These are phyloP conservation scores for Oehlia diaphana DNA, from an alignment of 192 early-diverging fungal genomes.

Conservation along the genomic window DNA sequence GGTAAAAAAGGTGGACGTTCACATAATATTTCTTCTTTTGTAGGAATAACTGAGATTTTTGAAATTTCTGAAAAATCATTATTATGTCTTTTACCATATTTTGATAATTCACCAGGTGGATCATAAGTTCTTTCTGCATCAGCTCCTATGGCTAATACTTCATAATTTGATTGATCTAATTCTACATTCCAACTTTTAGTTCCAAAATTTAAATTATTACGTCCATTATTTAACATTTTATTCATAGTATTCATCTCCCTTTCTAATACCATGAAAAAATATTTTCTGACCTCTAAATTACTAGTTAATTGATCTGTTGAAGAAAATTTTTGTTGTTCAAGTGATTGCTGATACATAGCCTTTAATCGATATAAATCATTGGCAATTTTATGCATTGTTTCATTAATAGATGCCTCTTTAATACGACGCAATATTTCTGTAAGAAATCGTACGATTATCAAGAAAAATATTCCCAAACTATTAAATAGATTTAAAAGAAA, in stretches of 20 bases:
- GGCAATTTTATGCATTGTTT: background rate
- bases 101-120: constrained; percentile 35
- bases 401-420: constrained; percentile 32
- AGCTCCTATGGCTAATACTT: background rate
- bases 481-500: background rate
- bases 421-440: constrained; percentile 41
- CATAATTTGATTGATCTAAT: too few species aligned
- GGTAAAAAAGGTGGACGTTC: constrained; percentile 49
- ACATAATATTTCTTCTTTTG: constrained; percentile 48
- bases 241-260: constrained; percentile 9
- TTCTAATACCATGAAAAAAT: constrained; percentile 20
- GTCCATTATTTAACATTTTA: background rate
- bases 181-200: too few species aligned
- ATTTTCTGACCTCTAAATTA: background rate
- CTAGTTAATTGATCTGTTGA: background rate
- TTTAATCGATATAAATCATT: background rate
- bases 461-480: constrained; percentile 19
- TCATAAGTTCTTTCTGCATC: background rate
- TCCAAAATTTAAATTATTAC: too few species aligned
- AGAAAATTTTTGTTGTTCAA: constrained; percentile 18
- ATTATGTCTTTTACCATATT: constrained; percentile 48
- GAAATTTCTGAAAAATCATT: constrained; percentile 51
- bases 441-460: constrained; percentile 36
- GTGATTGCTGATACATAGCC: background rate
- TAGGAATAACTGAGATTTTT: constrained; percentile 54